Evolutionary conservation across 306 rosid genomes (phyloP), one percentile per base, ranked within the genome.

Genomic region (Begonia peltatifolia): DNA sequence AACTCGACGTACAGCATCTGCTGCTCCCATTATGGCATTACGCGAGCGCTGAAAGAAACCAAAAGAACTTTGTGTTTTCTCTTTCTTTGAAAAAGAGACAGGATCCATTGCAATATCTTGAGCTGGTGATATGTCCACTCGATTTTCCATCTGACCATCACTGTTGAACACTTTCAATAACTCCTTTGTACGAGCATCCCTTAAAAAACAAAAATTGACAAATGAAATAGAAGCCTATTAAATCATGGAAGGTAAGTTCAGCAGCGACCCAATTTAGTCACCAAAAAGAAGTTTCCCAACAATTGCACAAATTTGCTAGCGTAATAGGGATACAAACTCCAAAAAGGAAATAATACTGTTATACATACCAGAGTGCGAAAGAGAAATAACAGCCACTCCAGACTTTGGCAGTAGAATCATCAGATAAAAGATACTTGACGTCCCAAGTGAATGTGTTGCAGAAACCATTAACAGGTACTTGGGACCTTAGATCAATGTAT

Each of bases 1-100:
- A 68, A 70, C 95, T 53, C 97, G 87, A 36, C 97, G 94, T 56
- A 89, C 94, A 74, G 94, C 95, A 82, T 82, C 97, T 23, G 97
- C 94, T 16, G 97, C 95, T 22, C 97, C 97, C 74, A 89, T 76
- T 68, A 89, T 66, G 58, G 83, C 95, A 72, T 85, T 89, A 22
- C 97, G 84, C 63, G 97, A 90, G 46, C 97, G 95, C 73, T 90
- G 95, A 62, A 90, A 76, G 76, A 90, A 90, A 41, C 97, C 95
- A 67, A 85, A 66, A 42, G 95, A 70, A 76, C 75, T 63, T 73
- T 80, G 97, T 50, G 70, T 14, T 72, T 76, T 85, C 63, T 85
- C 97, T 71, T 82, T 85, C 63, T 69, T 76, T 15, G 81, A 63
- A 61, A 72, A 73, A 52, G 85, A 72, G 74, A 67, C 62, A 61